Conservation (phyloP, 768 basidiomycete species). For the Pleurotus giganteus region DNA sequence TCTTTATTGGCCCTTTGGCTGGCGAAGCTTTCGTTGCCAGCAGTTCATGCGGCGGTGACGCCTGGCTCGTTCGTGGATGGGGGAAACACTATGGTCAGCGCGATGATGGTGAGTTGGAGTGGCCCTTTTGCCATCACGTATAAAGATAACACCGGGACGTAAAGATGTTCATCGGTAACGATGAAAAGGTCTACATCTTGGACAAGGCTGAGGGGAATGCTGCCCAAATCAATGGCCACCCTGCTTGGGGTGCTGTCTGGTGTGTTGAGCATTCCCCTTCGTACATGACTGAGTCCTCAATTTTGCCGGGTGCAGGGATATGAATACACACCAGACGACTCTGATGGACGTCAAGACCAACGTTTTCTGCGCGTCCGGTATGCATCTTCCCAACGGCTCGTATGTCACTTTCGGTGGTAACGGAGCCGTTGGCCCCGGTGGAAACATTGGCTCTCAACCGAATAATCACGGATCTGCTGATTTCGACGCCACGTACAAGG, state of each 20-base stretch:
- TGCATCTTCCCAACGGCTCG: slow-evolving; percentile 80
- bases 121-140: neutral
- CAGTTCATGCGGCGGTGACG: slow-evolving; percentile 21
- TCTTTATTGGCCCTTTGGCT: slow-evolving; percentile 26
- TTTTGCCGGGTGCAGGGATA: slow-evolving; percentile 45
- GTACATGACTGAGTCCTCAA: neutral
- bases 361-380: slow-evolving; percentile 78
- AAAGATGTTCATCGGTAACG: slow-evolving; percentile 79
- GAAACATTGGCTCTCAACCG: slow-evolving; percentile 49
- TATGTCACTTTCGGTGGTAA: slow-evolving; percentile 79
- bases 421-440: slow-evolving; percentile 66
- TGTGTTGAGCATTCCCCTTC: slow-evolving; percentile 19
- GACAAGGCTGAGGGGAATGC: slow-evolving; percentile 87
- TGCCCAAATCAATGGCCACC: slow-evolving; percentile 61
- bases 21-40: slow-evolving; percentile 18
- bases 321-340: slow-evolving; percentile 51
- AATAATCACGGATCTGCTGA: slow-evolving; percentile 44
- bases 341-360: slow-evolving; percentile 76
- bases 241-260: slow-evolving; percentile 77
- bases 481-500: slow-evolving; percentile 68
- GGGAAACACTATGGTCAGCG: slow-evolving; percentile 45
- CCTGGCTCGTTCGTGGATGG: slow-evolving; percentile 45
- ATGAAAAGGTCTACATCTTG: slow-evolving; percentile 83
- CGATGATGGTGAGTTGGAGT: slow-evolving; percentile 46
- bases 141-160: slow-evolving; percentile 8